Evolutionary conservation across 2,329 filamentous ascomycete genomes (phyloP).

Genomic region (Hypoxylon sp.): DNA sequence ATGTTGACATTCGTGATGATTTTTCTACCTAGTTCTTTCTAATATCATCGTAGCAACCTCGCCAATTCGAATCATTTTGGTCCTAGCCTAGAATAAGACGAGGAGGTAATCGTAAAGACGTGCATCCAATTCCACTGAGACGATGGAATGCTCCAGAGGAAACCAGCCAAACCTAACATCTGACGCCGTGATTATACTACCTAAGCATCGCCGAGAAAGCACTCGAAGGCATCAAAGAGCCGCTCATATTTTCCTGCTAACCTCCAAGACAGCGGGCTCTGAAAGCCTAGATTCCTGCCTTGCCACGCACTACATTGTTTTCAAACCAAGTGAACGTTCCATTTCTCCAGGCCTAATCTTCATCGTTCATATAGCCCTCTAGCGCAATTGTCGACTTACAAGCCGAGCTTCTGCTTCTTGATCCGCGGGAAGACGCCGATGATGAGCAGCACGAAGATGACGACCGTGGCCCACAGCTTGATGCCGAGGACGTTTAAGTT

Average conservation of each 20-base stretch:
- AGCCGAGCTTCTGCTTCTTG: slow-evolving; percentile 83
- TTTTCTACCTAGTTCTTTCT: not conserved
- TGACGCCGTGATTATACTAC: slow-evolving; percentile 19
- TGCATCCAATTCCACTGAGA: slow-evolving; percentile 14
- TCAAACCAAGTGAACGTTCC: not conserved
- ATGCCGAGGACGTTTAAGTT: slow-evolving; percentile 76
- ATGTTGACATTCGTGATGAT: not conserved
- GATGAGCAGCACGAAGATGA: slow-evolving; percentile 75
- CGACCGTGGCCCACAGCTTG: slow-evolving; percentile 79
- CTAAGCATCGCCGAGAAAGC: slow-evolving; percentile 1
- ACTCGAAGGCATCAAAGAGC: not conserved
- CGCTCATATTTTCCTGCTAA: not conserved
- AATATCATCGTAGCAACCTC: not conserved
- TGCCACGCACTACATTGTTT: not conserved
- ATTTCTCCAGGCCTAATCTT: not conserved
- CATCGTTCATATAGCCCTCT: too few species aligned
- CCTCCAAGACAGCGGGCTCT: not conserved
- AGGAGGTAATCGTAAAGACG: not conserved
- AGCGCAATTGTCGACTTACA: slow-evolving; percentile 48
- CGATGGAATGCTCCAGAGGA: slow-evolving; percentile 26
- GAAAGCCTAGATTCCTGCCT: slow-evolving; percentile 3
- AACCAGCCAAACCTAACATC: slow-evolving; percentile 10
- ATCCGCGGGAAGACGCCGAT: slow-evolving; percentile 82
- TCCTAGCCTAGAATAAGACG: not conserved
- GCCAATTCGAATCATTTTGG: slow-evolving; percentile 3